A percentile compares a stretch with the other conserved stretches of the same genome.
Evolutionary conservation across 2,329 filamentous ascomycete species (phyloP).

Genomic region (Balansia obtecta): DNA sequence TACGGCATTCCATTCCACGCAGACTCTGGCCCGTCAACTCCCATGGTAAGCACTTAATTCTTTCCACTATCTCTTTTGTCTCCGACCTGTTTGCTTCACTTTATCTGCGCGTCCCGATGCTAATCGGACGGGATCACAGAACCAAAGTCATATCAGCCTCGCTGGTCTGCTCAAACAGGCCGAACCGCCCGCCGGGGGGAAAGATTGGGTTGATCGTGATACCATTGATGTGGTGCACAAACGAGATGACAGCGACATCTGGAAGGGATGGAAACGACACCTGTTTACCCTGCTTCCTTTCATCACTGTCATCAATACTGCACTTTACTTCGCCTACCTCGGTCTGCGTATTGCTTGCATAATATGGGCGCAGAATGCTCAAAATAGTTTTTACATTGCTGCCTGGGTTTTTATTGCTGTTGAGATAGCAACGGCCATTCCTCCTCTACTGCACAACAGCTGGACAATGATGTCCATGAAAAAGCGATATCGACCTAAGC

Average conservation of each 20-base stretch:
- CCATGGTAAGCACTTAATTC: conserved; percentile 7
- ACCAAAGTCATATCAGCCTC: conserved; percentile 30
- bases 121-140: conserved; percentile 15
- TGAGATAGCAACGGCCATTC: conserved; percentile 40
- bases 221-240: conserved; percentile 28
- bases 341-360: conserved; percentile 38
- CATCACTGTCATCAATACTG: conserved; percentile 27
- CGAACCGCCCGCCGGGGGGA: conserved; percentile 20
- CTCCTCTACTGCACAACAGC: conserved; percentile 42
- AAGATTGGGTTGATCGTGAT: conserved; percentile 18
- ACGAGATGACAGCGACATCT: conserved; percentile 30
- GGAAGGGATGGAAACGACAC: conserved; percentile 30
- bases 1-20: conserved; percentile 7
- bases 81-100: neutral
- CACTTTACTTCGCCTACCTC: conserved; percentile 37
- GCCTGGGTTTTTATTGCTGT: conserved; percentile 47
- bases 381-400: conserved; percentile 28
- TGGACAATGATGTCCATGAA: conserved; percentile 47
- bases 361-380: conserved; percentile 33
- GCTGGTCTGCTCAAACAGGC: conserved; percentile 24
- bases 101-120: conserved; percentile 1
- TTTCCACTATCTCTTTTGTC: neutral
- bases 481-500: conserved; percentile 38
- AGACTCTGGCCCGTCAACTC: conserved; percentile 8
- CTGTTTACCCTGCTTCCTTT: conserved; percentile 26